phyloP scores from a whole-genome alignment of 352 stramenopile genomes.

The Phytophthora sansomeana region DNA sequence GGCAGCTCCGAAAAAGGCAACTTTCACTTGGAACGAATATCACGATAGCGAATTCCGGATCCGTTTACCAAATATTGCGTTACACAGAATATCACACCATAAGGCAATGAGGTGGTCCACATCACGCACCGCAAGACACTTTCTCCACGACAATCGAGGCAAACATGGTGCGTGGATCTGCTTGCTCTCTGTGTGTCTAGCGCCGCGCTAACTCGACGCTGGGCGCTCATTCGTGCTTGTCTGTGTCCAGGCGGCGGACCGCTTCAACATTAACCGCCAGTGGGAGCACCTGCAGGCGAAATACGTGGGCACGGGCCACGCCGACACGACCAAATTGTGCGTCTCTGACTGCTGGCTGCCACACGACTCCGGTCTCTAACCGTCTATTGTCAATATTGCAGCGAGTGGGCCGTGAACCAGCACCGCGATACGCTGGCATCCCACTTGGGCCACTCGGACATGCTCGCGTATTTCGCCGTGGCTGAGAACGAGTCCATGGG shows the following conservation, averaged over 20 bases:
- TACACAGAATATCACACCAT: no score
- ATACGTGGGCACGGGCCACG: constrained; percentile 96
- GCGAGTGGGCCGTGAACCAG: constrained; percentile 98
- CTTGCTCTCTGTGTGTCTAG: not conserved
- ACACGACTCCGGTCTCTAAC: not conserved
- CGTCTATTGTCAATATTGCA: constrained; percentile 32
- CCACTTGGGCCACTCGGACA: constrained; percentile 97
- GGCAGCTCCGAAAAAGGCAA: no score
- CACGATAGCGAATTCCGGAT: no score
- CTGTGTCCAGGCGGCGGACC: constrained; percentile 70
- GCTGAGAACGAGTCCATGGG: constrained; percentile 97
- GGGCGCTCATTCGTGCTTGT: constrained; percentile 5
- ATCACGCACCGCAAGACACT: not conserved
- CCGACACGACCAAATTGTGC: constrained; percentile 97
- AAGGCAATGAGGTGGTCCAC: not conserved
- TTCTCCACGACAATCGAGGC: not conserved
- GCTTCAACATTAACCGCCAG: constrained; percentile 94
- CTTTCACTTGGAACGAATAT: no score
- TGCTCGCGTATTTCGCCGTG: constrained; percentile 97
- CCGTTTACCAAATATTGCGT: no score
- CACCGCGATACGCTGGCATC: constrained; percentile 98
- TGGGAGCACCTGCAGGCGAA: constrained; percentile 96
- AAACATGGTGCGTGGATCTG: constrained; percentile 35
- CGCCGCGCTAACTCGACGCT: constrained; percentile 14
- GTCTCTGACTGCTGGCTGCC: constrained; percentile 27